Conservation (phyloP, 75 land plant genomes). For the Pinus taeda region DNA sequence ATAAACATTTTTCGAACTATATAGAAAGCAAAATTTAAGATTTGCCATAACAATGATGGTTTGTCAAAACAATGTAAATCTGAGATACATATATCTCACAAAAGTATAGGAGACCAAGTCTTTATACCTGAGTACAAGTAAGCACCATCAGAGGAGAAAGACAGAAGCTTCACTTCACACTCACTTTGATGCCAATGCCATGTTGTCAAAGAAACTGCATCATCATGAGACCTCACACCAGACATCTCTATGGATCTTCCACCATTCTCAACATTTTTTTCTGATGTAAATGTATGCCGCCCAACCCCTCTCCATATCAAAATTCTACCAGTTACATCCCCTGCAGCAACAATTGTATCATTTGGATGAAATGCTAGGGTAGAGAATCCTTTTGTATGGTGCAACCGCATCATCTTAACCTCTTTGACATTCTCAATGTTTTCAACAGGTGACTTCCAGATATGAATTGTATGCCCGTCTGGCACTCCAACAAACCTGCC, state of each 20-base stretch:
- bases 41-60: background rate
- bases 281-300: slow-evolving; percentile 18
- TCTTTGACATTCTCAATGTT: slow-evolving; percentile 17
- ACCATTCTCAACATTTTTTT: slow-evolving; percentile 30
- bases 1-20: background rate
- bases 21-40: background rate
- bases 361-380: slow-evolving; percentile 82
- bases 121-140: slow-evolving; percentile 76
- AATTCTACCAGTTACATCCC: slow-evolving; percentile 81
- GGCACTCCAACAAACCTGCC: slow-evolving; percentile 71
- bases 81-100: background rate
- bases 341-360: slow-evolving; percentile 79
- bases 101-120: background rate
- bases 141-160: slow-evolving; percentile 79
- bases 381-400: slow-evolving; percentile 64
- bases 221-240: slow-evolving; percentile 75
- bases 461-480: slow-evolving; percentile 35
- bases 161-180: no score
- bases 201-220: slow-evolving; percentile 75
- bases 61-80: background rate
- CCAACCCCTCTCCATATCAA: slow-evolving; percentile 92
- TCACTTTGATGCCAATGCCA: slow-evolving; percentile 84
- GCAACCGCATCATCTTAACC: slow-evolving; percentile 45
- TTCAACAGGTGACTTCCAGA: slow-evolving; percentile 63
- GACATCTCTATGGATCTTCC: slow-evolving; percentile 9